Conservation (phyloP, 257 asterid genomes). For the Anisodus tanguticus region DNA sequence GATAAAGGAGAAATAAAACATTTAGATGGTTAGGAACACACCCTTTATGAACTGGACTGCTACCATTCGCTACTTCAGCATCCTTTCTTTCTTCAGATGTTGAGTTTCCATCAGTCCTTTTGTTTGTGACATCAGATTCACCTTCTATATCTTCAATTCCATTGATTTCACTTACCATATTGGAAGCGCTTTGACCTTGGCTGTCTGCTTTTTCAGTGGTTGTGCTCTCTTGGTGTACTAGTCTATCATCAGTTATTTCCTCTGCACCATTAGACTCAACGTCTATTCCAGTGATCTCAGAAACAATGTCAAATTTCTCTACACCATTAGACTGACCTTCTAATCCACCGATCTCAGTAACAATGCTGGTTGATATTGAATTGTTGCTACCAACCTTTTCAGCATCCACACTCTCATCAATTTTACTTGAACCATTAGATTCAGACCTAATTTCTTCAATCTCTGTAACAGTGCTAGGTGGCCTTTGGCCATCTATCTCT, state of each 20-base stretch:
- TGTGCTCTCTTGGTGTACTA: constrained; percentile 14
- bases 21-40: constrained; percentile 23
- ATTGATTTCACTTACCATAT: background rate
- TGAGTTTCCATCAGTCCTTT: constrained; percentile 14
- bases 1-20: constrained; percentile 23
- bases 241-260: constrained; percentile 8
- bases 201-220: constrained; percentile 11
- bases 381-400: constrained; percentile 17
- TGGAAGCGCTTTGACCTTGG: background rate
- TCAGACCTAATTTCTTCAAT: constrained; percentile 5
- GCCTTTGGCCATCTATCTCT: constrained; percentile 6
- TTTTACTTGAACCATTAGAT: constrained; percentile 10
- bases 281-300: background rate
- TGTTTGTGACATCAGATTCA: constrained; percentile 12
- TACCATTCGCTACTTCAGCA: background rate
- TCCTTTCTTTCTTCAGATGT: constrained; percentile 24
- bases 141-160: background rate
- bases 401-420: background rate
- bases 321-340: constrained; percentile 12
- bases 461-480: constrained; percentile 15
- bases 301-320: background rate
- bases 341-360: constrained; percentile 14
- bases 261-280: constrained; percentile 24
- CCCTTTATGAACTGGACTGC: background rate
- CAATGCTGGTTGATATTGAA: background rate